Evolutionary conservation across 805 yeast species (phyloP).

Genomic region (Monosporozyma servazzii): DNA sequence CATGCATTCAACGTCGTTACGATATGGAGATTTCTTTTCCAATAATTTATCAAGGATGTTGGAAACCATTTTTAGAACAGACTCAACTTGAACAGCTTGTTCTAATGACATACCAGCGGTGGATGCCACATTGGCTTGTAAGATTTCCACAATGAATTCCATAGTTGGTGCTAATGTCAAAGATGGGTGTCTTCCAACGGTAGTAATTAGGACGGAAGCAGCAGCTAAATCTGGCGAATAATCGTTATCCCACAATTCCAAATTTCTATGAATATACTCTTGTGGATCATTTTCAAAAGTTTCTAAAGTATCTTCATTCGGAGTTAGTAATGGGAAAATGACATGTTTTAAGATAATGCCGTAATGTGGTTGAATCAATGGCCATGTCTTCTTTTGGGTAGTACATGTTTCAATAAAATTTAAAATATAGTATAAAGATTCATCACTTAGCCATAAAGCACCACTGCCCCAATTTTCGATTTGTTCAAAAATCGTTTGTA

Average conservation of each 20-base stretch:
- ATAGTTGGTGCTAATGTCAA: constrained; percentile 51
- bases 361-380: constrained; percentile 52
- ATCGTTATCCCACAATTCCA: constrained; percentile 56
- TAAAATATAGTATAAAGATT: constrained; percentile 56
- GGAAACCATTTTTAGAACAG: constrained; percentile 71
- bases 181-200: constrained; percentile 60
- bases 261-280: constrained; percentile 69
- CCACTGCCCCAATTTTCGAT: constrained; percentile 66
- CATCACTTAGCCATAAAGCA: constrained; percentile 59
- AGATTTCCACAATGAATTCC: constrained; percentile 47
- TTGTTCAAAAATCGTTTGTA: constrained; percentile 53
- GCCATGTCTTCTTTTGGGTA: constrained; percentile 55
- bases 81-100: constrained; percentile 62
- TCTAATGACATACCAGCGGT: constrained; percentile 32
- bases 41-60: constrained; percentile 54
- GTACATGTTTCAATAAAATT: constrained; percentile 56
- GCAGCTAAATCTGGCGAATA: constrained; percentile 75
- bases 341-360: constrained; percentile 59
- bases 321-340: constrained; percentile 66
- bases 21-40: constrained; percentile 46
- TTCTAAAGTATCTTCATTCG: constrained; percentile 58
- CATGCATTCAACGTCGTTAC: constrained; percentile 58
- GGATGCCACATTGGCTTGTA: constrained; percentile 24
- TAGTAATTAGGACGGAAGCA: constrained; percentile 55
- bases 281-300: constrained; percentile 79